Percentiles rank a stretch among this genome's conserved stretches.
Conservation (phyloP, 2,329 filamentous ascomycete species). For the Triangularia verruculosa region DNA sequence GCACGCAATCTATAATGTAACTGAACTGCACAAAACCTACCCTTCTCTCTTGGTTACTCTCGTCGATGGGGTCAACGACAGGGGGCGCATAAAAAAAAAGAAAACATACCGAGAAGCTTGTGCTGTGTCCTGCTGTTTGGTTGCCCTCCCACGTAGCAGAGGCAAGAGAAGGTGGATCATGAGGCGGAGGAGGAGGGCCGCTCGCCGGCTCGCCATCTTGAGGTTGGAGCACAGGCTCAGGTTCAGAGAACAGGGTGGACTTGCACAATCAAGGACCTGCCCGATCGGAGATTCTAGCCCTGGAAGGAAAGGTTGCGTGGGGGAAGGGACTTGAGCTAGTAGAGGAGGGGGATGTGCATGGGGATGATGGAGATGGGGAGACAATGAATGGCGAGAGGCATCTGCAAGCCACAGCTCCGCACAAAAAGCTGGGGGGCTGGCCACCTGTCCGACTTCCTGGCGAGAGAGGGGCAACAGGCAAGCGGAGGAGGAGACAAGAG, state of each 20-base stretch:
- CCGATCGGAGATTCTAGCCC: slow-evolving; percentile 15
- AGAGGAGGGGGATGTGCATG: neutral
- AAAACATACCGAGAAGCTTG: no score
- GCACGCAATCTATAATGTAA: neutral
- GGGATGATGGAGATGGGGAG: neutral
- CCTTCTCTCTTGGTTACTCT: neutral
- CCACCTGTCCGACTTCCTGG: neutral
- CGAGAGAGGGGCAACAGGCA: neutral
- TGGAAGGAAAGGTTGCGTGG: slow-evolving; percentile 9
- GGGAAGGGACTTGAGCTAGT: neutral
- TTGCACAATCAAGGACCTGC: neutral
- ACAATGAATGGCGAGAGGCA: neutral
- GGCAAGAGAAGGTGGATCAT: neutral
- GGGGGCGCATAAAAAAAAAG: no score
- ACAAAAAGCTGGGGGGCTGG: neutral
- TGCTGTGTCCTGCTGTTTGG: no score
- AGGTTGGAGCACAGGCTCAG: neutral
- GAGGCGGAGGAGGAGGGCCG: neutral
- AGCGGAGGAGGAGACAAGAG: neutral
- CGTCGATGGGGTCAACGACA: neutral
- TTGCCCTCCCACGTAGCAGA: neutral
- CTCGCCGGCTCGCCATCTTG: neutral
- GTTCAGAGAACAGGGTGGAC: neutral
- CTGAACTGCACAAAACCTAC: neutral
- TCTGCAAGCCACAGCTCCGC: neutral